Percentiles rank a stretch among this genome's conserved stretches.
Evolutionary conservation across 2,329 filamentous ascomycete genomes (phyloP).

Genomic region (Thelonectria olida): DNA sequence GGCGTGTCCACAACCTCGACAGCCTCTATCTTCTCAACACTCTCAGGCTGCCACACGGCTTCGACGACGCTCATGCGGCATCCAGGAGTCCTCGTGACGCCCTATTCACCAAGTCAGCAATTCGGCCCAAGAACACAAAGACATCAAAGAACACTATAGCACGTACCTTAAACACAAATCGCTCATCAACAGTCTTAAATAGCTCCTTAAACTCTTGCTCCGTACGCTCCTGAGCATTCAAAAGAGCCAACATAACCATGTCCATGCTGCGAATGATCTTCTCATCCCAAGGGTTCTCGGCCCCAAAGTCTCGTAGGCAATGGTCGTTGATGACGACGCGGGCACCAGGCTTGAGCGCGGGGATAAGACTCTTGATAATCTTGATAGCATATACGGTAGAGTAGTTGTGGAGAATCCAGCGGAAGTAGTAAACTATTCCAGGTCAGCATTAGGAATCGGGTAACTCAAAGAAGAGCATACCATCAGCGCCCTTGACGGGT

Average conservation of each 20-base stretch:
- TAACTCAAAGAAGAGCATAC: conserved; percentile 39
- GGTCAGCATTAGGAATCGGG: conserved; percentile 19
- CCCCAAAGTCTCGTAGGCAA: conserved; percentile 52
- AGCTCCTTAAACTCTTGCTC: conserved; percentile 56
- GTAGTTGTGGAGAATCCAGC: conserved; percentile 71
- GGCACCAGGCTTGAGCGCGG: conserved; percentile 64
- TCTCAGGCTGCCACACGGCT: conserved; percentile 54
- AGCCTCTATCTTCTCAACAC: conserved; percentile 2
- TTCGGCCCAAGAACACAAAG: not conserved
- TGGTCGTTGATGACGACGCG: conserved; percentile 58
- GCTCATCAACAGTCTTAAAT: conserved; percentile 52
- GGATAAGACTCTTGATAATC: conserved; percentile 60
- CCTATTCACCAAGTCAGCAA: conserved; percentile 38
- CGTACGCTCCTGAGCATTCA: conserved; percentile 62
- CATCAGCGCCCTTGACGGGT: conserved; percentile 61
- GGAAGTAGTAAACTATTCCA: conserved; percentile 62
- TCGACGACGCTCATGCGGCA: conserved; percentile 60
- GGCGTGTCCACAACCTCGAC: not conserved
- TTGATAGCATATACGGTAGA: conserved; percentile 61
- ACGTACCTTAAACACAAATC: conserved; percentile 54
- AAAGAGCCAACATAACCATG: conserved; percentile 59
- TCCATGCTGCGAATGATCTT: conserved; percentile 60
- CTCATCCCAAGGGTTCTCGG: conserved; percentile 56
- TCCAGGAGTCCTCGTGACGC: conserved; percentile 50
- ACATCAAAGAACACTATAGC: fast-evolving